Percentiles rank a stretch among this genome's conserved stretches.
Conservation (phyloP, 2,329 filamentous ascomycete genomes). For the Aspergillus hortae region DNA sequence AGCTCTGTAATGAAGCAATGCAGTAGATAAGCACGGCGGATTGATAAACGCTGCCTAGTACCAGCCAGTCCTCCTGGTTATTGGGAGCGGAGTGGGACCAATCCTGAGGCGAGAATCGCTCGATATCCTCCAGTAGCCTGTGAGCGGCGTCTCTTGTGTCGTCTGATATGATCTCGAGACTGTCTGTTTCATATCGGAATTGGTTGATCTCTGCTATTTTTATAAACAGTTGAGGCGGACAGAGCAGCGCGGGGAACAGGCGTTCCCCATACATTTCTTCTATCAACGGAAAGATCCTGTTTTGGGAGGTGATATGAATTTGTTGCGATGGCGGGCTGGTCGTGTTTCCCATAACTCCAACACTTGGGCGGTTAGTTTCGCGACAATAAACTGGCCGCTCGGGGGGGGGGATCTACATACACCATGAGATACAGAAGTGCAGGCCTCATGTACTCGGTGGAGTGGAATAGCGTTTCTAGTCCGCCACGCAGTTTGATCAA, state of each 20-base stretch:
- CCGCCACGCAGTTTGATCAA: constrained; percentile 7
- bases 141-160: not conserved
- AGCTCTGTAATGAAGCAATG: constrained; percentile 5
- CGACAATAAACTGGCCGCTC: too few relatives aligned
- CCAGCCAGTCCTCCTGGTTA: not conserved
- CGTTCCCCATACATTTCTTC: constrained; percentile 5
- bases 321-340: constrained; percentile 6
- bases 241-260: constrained; percentile 2
- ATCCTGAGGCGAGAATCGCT: not conserved
- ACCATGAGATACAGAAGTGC: constrained; percentile 6
- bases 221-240: constrained; percentile 1
- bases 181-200: not conserved
- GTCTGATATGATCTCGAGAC: not conserved
- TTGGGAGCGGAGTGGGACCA: not conserved
- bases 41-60: constrained; percentile 7
- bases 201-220: constrained; percentile 8
- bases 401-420: not conserved
- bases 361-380: not conserved
- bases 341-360: constrained; percentile 8
- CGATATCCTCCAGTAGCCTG: constrained; percentile 4
- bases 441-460: not conserved
- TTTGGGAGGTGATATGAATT: not conserved
- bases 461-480: not conserved
- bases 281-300: not conserved
- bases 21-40: constrained; percentile 6